Evolutionary conservation across 257 asterid species (phyloP).

Genomic region (Nicotiana tabacum): DNA sequence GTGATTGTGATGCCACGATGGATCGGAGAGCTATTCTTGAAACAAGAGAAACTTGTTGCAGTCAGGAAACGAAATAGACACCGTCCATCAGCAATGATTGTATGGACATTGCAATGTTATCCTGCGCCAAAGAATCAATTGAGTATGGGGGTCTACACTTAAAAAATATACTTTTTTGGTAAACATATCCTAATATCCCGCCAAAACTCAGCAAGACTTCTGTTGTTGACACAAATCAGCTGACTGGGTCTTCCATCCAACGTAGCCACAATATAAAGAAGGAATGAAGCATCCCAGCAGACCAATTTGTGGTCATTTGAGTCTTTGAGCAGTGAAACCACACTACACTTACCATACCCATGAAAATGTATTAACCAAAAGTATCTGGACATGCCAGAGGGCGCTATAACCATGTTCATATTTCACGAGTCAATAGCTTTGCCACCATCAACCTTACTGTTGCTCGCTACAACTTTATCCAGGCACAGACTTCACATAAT

Average conservation of each 20-base stretch:
- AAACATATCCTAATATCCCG: constrained; percentile 43
- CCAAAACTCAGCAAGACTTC: constrained; percentile 33
- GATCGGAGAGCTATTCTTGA: constrained; percentile 53
- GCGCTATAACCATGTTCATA: neutral
- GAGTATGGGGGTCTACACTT: constrained; percentile 54
- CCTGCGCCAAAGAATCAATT: constrained; percentile 86
- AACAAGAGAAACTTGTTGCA: constrained; percentile 45
- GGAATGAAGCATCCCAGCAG: constrained; percentile 12
- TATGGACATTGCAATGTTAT: constrained; percentile 44
- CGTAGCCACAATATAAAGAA: constrained; percentile 6
- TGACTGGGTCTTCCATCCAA: constrained; percentile 17
- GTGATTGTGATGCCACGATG: constrained; percentile 60
- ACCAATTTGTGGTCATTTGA: neutral
- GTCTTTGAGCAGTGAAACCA: constrained; percentile 5
- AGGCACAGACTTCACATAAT: neutral
- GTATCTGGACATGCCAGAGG: neutral
- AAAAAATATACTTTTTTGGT: constrained; percentile 26
- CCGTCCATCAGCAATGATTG: constrained; percentile 54
- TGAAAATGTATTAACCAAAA: neutral
- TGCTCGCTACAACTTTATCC: neutral
- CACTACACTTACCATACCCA: neutral
- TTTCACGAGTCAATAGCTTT: neutral
- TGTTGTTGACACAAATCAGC: constrained; percentile 15
- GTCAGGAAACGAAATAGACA: constrained; percentile 57
- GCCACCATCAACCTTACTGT: neutral